phyloP scores from a whole-genome alignment of 2,329 filamentous ascomycete genomes.

The Colletotrichum eremochloae region DNA sequence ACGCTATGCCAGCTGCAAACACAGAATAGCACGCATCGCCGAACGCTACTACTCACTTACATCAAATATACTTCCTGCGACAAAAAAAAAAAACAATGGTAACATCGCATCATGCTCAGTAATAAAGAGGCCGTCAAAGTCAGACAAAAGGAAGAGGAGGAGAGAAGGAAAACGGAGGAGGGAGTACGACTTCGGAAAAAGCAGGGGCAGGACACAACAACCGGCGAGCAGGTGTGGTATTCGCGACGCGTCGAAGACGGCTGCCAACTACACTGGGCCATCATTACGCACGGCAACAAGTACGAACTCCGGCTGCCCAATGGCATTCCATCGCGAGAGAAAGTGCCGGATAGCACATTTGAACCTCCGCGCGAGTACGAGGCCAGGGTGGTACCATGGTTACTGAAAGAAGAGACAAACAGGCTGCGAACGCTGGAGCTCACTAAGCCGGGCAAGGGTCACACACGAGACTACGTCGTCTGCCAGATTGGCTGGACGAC shows the following conservation, averaged over 20 bases:
- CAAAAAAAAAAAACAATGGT: not conserved
- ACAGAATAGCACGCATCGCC: not conserved
- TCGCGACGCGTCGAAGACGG: slow-evolving; percentile 13
- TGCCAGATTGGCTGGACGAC: slow-evolving; percentile 21
- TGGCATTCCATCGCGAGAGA: not conserved
- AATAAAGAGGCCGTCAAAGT: not conserved
- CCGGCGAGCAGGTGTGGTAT: slow-evolving; percentile 19
- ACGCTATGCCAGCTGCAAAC: no score
- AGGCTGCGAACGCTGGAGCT: not conserved
- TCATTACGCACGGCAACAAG: slow-evolving; percentile 9
- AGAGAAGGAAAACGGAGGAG: not conserved
- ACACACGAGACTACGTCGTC: not conserved
- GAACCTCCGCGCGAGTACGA: slow-evolving; percentile 10
- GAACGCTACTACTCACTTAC: not conserved
- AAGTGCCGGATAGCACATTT: not conserved
- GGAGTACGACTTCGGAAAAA: not conserved
- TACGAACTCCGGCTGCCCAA: slow-evolving; percentile 1
- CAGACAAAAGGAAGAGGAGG: not conserved
- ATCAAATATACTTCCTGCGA: no score
- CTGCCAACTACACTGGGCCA: slow-evolving; percentile 5
- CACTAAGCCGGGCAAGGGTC: not conserved
- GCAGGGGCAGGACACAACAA: not conserved
- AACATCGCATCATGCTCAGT: not conserved
- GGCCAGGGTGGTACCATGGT: not conserved
- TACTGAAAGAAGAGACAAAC: not conserved